Conservation (phyloP, 164 flowering plant genomes). For the Kalanchoe fedtschenkoi region DNA sequence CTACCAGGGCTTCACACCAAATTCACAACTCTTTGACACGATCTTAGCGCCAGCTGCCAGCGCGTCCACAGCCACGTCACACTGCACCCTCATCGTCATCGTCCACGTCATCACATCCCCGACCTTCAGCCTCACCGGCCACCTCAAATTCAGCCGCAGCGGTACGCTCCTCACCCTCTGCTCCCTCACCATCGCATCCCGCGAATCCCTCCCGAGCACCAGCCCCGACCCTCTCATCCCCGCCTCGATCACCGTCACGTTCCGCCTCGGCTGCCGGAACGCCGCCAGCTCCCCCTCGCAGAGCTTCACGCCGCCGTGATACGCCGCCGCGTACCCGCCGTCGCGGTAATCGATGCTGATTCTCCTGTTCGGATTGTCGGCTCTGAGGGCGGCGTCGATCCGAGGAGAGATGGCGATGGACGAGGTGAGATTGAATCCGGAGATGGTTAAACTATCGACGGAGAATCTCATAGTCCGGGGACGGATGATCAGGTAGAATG, state of each 20-base stretch:
- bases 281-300: slow-evolving; percentile 46
- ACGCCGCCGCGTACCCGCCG: slow-evolving; percentile 40
- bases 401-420: slow-evolving; percentile 42
- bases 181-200: slow-evolving; percentile 13
- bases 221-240: slow-evolving; percentile 35
- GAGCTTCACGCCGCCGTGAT: slow-evolving; percentile 25
- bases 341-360: slow-evolving; percentile 52
- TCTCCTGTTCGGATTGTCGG: slow-evolving; percentile 59
- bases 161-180: slow-evolving; percentile 33
- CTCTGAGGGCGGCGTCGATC: slow-evolving; percentile 45
- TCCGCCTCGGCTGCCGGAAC: slow-evolving; percentile 60
- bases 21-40: slow-evolving; percentile 40
- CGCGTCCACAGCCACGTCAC: slow-evolving; percentile 49
- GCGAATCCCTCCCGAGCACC: slow-evolving; percentile 18
- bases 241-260: slow-evolving; percentile 51
- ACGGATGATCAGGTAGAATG: slow-evolving; percentile 52
- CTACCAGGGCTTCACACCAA: slow-evolving; percentile 32
- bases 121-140: slow-evolving; percentile 57
- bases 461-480: slow-evolving; percentile 55
- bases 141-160: slow-evolving; percentile 33
- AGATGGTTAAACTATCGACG: slow-evolving; percentile 34
- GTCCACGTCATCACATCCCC: slow-evolving; percentile 70
- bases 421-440: slow-evolving; percentile 42
- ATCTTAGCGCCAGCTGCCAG: slow-evolving; percentile 39
- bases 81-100: slow-evolving; percentile 49